These are phyloP conservation scores for Micractinium sp. DNA, from an alignment of 139 green algal genomes.

Conservation along the genomic window DNA sequence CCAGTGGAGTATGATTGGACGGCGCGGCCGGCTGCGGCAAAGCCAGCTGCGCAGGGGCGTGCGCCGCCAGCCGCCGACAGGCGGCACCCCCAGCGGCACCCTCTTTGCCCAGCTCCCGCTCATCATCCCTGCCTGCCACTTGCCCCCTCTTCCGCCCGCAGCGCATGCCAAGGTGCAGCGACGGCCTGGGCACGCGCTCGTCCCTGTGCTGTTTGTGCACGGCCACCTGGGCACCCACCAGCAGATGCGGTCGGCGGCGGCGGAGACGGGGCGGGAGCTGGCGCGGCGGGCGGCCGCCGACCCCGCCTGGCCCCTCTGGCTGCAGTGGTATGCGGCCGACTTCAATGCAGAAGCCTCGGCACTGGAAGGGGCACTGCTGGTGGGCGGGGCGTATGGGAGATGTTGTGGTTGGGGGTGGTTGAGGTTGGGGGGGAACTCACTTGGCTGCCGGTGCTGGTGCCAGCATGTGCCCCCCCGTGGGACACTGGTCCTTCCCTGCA, in stretches of 20 bases:
- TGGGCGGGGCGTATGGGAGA: background rate
- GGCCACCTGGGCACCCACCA: slow-evolving; percentile 44
- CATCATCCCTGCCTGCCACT: background rate
- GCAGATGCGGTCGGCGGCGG: slow-evolving; percentile 39
- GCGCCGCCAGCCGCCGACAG: background rate
- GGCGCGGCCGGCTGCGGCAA: too few relatives aligned
- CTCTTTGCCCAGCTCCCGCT: background rate
- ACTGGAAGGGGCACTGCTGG: slow-evolving; percentile 4
- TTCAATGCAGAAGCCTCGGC: slow-evolving; percentile 29
- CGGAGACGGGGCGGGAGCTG: slow-evolving; percentile 31
- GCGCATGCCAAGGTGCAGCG: background rate
- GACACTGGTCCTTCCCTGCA: background rate
- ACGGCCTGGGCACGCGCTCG: background rate
- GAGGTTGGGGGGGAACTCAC: too few relatives aligned
- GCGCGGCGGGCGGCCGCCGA: background rate
- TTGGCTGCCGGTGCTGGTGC: too few relatives aligned
- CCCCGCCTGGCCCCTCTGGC: background rate
- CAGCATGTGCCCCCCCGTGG: too few relatives aligned
- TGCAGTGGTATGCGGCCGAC: slow-evolving; percentile 24
- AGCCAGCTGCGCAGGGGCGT: background rate
- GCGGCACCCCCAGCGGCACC: background rate
- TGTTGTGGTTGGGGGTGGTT: too few relatives aligned
- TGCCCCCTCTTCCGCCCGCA: background rate
- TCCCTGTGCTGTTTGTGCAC: slow-evolving; percentile 51
- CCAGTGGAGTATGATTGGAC: background rate